These are phyloP conservation scores for Geotrichum carabidarum DNA, from an alignment of 1,139 yeast genomes.

Conservation along the genomic window DNA sequence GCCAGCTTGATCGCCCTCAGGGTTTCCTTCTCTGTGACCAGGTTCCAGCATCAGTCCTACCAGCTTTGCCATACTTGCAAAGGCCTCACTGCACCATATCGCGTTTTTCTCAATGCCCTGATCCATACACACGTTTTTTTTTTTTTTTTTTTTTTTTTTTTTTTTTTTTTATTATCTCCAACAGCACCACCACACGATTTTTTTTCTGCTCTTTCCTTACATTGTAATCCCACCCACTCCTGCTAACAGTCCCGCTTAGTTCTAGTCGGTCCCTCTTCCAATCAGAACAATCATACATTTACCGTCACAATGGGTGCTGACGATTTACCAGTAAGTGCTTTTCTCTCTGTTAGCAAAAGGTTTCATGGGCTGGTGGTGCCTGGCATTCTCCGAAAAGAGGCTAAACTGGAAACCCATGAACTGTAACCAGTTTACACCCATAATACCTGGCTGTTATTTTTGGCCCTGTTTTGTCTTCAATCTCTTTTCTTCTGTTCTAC, in stretches of 20 bases:
- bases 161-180: neutral
- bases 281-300: neutral
- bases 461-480: neutral
- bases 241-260: neutral
- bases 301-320: conserved; percentile 19
- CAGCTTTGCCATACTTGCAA: too few relatives aligned
- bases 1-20: too few relatives aligned
- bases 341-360: neutral
- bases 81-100: too few relatives aligned
- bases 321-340: conserved; percentile 27
- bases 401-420: neutral
- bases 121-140: neutral
- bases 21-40: too few relatives aligned
- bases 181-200: conserved; percentile 3
- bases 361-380: neutral
- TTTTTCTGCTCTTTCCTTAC: neutral
- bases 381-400: conserved; percentile 9
- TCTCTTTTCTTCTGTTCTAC: neutral
- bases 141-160: neutral
- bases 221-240: neutral
- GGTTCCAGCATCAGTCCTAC: too few relatives aligned
- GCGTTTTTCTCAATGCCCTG: too few relatives aligned
- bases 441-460: too few relatives aligned
- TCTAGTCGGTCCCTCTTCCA: too few relatives aligned
- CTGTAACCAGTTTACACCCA: neutral